These are phyloP conservation scores for Russula sp. DNA, from an alignment of 768 basidiomycete species.

Conservation along the genomic window DNA sequence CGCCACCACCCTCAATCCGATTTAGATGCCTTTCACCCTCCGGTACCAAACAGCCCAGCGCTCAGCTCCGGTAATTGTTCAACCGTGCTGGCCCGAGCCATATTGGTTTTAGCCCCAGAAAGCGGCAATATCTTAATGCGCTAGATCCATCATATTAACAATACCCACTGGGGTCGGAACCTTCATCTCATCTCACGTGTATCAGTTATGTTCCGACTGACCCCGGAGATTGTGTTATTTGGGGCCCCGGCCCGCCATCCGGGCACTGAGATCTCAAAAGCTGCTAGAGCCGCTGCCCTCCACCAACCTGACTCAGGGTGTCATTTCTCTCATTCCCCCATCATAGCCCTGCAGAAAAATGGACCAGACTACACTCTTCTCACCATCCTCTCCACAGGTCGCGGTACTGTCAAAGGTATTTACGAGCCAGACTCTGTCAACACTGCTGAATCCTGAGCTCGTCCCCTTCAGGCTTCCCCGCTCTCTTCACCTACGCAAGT, in stretches of 20 bases:
- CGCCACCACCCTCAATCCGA: background rate
- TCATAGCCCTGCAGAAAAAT: background rate
- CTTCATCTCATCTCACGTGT: conserved; percentile 2
- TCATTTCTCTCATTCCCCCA: conserved; percentile 8
- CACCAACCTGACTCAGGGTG: background rate
- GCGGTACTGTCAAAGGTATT: conserved; percentile 14
- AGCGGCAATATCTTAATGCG: conserved; percentile 2
- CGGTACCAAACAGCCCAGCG: conserved; percentile 1
- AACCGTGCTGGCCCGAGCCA: background rate
- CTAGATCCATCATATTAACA: background rate
- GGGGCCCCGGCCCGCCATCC: conserved; percentile 12
- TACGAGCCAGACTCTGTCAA: background rate
- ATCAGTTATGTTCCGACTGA: background rate
- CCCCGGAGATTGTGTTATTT: conserved; percentile 25
- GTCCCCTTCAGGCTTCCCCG: conserved; percentile 10
- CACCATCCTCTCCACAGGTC: conserved; percentile 1
- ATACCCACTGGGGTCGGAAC: conserved; percentile 22
- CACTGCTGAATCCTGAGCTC: background rate
- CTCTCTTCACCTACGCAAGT: conserved; percentile 18
- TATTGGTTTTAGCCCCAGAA: background rate
- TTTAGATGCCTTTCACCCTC: background rate
- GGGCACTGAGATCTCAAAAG: background rate
- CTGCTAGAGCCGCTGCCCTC: background rate
- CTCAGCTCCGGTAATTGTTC: conserved; percentile 20
- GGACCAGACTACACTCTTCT: background rate